These are phyloP conservation scores for Saprolegnia diclina DNA, from an alignment of 352 stramenopile genomes.

Conservation along the genomic window DNA sequence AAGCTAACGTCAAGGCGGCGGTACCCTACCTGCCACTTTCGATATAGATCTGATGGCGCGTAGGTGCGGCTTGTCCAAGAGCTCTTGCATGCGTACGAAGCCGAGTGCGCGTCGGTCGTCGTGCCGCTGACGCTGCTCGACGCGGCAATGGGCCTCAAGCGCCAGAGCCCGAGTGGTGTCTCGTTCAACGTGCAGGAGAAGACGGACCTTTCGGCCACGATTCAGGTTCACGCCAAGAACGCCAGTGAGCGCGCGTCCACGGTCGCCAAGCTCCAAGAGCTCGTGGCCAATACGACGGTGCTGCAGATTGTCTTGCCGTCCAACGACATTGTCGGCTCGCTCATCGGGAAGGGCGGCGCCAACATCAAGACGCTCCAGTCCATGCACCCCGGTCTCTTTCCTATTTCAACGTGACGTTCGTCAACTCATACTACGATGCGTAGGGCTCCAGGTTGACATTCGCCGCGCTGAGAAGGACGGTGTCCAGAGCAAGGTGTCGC, in stretches of 20 bases:
- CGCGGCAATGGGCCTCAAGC: constrained; percentile 10
- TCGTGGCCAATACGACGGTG: constrained; percentile 30
- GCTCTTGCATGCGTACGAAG: constrained; percentile 17
- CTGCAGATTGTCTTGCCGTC: constrained; percentile 46
- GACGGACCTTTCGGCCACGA: not conserved
- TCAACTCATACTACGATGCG: no score
- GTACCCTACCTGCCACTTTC: constrained; percentile 12
- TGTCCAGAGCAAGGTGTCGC: constrained; percentile 11
- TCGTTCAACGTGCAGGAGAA: constrained; percentile 23
- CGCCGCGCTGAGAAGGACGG: not conserved
- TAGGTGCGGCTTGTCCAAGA: constrained; percentile 15
- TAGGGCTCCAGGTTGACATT: constrained; percentile 25
- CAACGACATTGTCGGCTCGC: constrained; percentile 49
- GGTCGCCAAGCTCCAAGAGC: not conserved
- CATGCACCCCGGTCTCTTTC: constrained; percentile 45
- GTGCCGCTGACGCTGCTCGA: constrained; percentile 17
- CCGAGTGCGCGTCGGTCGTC: constrained; percentile 12
- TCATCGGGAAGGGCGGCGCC: constrained; percentile 74
- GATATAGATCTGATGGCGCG: not conserved
- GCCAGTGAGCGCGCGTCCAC: not conserved
- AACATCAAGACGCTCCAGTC: constrained; percentile 69
- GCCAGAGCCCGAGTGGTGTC: not conserved
- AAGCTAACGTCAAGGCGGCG: constrained; percentile 53
- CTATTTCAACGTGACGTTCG: no score
- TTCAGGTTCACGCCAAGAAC: constrained; percentile 23